Evolutionary conservation across 148 eudicot genomes (phyloP).

Genomic region (Dianthus caryophyllus): DNA sequence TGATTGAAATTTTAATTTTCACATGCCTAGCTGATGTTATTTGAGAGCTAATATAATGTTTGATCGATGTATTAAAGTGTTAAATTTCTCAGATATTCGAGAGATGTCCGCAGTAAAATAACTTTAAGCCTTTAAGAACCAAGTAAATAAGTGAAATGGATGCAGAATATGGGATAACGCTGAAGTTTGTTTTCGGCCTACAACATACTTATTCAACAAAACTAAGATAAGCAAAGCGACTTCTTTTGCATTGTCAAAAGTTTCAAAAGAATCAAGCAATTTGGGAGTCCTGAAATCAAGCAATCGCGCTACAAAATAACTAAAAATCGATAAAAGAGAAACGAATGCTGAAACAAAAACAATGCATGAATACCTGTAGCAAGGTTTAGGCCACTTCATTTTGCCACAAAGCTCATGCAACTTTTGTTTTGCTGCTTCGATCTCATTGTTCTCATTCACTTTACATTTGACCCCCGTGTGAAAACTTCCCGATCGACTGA

Average conservation of each 20-base stretch:
- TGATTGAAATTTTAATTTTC: background rate
- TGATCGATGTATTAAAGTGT: background rate
- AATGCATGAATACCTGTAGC: constrained; percentile 57
- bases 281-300: too few relatives aligned
- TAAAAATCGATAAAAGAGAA: background rate
- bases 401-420: constrained; percentile 55
- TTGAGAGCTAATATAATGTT: background rate
- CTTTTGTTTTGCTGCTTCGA: constrained; percentile 63
- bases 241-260: background rate
- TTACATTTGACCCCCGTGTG: constrained; percentile 11
- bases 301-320: background rate
- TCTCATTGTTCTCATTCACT: constrained; percentile 37
- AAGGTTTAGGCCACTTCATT: constrained; percentile 67
- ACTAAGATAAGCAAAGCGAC: background rate
- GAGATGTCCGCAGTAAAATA: background rate
- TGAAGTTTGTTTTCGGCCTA: background rate
- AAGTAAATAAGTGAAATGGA: too few relatives aligned
- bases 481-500: constrained; percentile 16
- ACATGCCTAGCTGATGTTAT: background rate
- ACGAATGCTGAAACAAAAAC: background rate
- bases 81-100: background rate
- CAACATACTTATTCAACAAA: background rate
- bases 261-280: background rate
- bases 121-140: background rate
- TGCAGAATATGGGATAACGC: too few relatives aligned